Conservation (phyloP, 768 basidiomycete species). For the Russula emetica region DNA sequence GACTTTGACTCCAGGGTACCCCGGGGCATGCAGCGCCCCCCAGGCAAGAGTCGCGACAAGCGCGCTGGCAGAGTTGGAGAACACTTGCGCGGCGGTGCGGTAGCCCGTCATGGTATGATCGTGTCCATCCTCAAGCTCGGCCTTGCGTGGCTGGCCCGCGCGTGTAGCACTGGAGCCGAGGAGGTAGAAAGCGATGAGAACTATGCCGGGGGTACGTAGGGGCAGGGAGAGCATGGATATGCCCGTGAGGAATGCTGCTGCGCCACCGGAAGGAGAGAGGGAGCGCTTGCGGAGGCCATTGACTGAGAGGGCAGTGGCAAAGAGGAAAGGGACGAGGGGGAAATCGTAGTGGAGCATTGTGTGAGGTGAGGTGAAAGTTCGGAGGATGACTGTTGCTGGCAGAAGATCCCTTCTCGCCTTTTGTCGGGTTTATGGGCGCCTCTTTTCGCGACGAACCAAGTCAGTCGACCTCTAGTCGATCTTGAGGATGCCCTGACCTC, state of each 20-base stretch:
- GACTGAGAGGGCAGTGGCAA: conserved; percentile 52
- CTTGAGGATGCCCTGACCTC: not conserved
- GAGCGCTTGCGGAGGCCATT: conserved; percentile 75
- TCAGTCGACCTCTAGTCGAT: not conserved
- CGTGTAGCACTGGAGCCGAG: conserved; percentile 81
- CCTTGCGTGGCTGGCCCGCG: conserved; percentile 73
- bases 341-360: conserved; percentile 32
- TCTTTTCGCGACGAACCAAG: not conserved
- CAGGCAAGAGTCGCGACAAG: conserved; percentile 56
- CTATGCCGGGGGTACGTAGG: conserved; percentile 56
- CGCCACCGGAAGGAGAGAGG: conserved; percentile 70
- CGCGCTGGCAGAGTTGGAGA: conserved; percentile 73
- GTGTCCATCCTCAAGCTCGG: conserved; percentile 72
- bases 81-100: conserved; percentile 73
- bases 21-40: conserved; percentile 54
- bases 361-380: not conserved
- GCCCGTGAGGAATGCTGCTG: conserved; percentile 73
- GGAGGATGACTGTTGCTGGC: not conserved
- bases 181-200: conserved; percentile 75
- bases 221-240: conserved; percentile 67
- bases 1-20: conserved; percentile 32
- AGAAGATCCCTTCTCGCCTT: not conserved
- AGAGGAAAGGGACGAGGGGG: conserved; percentile 40
- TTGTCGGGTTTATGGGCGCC: conserved; percentile 3
- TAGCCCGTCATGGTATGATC: conserved; percentile 64